Evolutionary conservation across 2,329 filamentous ascomycete species (phyloP).

Genomic region (Zymoseptoria brevis): DNA sequence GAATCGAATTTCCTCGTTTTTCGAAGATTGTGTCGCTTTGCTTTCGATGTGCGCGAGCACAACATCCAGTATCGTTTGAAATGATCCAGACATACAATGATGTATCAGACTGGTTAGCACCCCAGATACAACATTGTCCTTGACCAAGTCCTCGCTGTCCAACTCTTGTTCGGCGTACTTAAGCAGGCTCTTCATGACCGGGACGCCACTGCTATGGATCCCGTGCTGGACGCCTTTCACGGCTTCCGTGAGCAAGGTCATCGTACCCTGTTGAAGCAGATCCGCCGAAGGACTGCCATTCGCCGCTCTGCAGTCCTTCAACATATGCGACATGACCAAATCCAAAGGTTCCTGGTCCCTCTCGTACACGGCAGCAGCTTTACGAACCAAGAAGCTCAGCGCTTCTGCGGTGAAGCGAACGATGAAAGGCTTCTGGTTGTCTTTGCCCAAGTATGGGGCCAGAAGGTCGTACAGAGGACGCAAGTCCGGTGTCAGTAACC

Average conservation of each 20-base stretch:
- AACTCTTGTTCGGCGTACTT: conserved; percentile 6
- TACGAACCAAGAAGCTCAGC: conserved; percentile 85
- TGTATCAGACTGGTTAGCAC: conserved; percentile 76
- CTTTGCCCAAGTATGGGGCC: conserved; percentile 73
- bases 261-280: conserved; percentile 77
- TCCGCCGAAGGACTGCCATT: conserved; percentile 41
- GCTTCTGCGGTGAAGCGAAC: conserved; percentile 90
- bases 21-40: conserved; percentile 30
- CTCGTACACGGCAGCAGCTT: conserved; percentile 70
- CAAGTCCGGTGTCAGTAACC: conserved; percentile 76
- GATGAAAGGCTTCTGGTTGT: conserved; percentile 75
- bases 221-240: conserved; percentile 54
- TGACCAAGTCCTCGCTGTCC: conserved; percentile 15
- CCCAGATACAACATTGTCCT: conserved; percentile 58
- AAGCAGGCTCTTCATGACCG: conserved; percentile 47
- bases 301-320: conserved; percentile 53
- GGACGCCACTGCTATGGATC: conserved; percentile 50
- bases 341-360: conserved; percentile 62
- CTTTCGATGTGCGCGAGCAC: conserved; percentile 46
- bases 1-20: conserved; percentile 31
- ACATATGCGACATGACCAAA: conserved; percentile 62
- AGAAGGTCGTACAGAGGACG: conserved; percentile 77
- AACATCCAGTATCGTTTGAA: conserved; percentile 57
- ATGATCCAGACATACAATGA: conserved; percentile 66
- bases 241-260: conserved; percentile 85